Evolutionary conservation across 306 rosid genomes (phyloP), one percentile per base, ranked within the genome.

Genomic region (Castanea crenata): DNA sequence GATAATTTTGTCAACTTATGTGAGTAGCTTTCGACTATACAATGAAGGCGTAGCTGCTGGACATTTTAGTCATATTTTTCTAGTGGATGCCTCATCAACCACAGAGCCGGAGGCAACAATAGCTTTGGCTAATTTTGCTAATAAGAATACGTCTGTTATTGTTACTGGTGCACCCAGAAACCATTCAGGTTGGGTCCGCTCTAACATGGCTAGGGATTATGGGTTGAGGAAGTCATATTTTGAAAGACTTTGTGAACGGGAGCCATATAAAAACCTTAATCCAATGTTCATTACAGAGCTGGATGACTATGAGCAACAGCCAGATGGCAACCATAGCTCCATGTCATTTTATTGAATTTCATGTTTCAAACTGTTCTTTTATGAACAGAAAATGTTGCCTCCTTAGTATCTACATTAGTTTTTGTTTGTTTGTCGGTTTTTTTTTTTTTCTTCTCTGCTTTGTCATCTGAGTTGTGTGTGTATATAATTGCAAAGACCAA

Each of bases 1-100:
- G 76, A 82, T 87, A 78, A 82, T 85, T 21, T 76, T 87, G 35
- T 80, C 85, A 2, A 87, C 90, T 10, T 87, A 54, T 71, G 52
- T 80, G 49, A 85, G 88, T 64, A 61, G 81, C 52, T 87, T 76
- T 46, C 54, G 54, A 46, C 54, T 46, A 46, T 0, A 46, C 54
- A 46, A 46, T 1, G 14, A 46, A 46, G 54, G 54, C 16, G 10
- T 46, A 46, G 15, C 54, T 46, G 54, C 54, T 46, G 54, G 83
- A 57, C 88, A 87, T 59, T 82, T 84, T 14, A 87, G 73, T 44
- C 88, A 84, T 57, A 69, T 76, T 55, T 87, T 84, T 46, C 76
- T 79, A 73, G 79, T 87, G 64, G 90, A 87, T 79, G 80, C 88
- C 74, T 79, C 85, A 3, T 63, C 71, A 41, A 74, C 84, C 51